Percentiles rank a stretch among this genome's conserved stretches.
phyloP scores from a whole-genome alignment of 2,329 filamentous ascomycete species.

The Septoria petroselini region DNA sequence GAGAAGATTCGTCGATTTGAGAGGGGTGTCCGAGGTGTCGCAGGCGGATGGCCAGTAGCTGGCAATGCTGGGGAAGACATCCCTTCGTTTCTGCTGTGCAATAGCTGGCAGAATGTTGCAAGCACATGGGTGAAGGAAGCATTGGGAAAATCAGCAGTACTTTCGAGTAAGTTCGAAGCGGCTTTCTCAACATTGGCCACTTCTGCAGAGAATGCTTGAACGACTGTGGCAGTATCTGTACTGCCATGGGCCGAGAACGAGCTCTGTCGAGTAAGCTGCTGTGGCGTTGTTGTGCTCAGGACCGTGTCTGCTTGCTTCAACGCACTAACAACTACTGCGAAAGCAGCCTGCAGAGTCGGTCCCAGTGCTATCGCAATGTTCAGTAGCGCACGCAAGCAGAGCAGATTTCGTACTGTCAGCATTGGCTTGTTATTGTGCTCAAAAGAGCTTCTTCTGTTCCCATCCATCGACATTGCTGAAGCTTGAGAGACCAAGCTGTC shows the following conservation, averaged over 20 bases:
- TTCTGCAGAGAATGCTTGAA: slow-evolving; percentile 61
- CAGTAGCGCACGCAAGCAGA: slow-evolving; percentile 86
- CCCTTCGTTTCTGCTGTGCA: slow-evolving; percentile 43
- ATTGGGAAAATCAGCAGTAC: slow-evolving; percentile 85
- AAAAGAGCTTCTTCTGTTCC: slow-evolving; percentile 56
- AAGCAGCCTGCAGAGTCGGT: slow-evolving; percentile 77
- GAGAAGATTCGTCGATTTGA: slow-evolving; percentile 38
- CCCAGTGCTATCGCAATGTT: slow-evolving; percentile 94
- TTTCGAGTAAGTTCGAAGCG: slow-evolving; percentile 81
- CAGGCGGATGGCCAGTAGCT: slow-evolving; percentile 11
- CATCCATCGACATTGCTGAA: slow-evolving; percentile 53
- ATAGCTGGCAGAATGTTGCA: slow-evolving; percentile 67
- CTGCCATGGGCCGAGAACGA: slow-evolving; percentile 22
- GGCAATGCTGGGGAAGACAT: slow-evolving; percentile 14
- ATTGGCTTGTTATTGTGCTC: slow-evolving; percentile 52
- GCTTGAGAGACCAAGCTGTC: slow-evolving; percentile 64
- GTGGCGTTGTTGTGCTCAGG: slow-evolving; percentile 51
- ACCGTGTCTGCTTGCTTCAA: slow-evolving; percentile 90
- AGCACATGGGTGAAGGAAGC: slow-evolving; percentile 75
- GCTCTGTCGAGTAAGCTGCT: slow-evolving; percentile 29
- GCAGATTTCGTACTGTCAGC: slow-evolving; percentile 81
- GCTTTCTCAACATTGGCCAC: slow-evolving; percentile 86
- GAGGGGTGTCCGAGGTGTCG: slow-evolving; percentile 31
- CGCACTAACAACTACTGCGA: slow-evolving; percentile 88
- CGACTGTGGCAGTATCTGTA: slow-evolving; percentile 29